Base-by-base conservation (phyloP, 805 yeast species). In the Ogataea wickerhamii region DNA sequence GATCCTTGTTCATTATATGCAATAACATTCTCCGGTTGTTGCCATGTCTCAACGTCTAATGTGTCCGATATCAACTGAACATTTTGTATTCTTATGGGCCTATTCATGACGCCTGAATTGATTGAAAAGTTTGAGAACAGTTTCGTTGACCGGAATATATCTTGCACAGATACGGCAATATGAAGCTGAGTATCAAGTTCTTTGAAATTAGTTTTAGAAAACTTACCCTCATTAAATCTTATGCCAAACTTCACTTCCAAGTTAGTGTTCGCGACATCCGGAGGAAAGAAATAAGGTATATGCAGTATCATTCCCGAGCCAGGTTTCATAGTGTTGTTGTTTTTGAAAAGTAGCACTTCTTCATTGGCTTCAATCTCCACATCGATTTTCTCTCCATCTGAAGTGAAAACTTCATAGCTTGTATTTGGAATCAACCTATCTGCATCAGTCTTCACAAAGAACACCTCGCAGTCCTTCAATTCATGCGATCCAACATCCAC, bases 101-200 rank as follows among this genome's bases (percentile, higher is more conserved):
- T 50, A 6, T 61, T 60, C 0, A 66, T 38, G 18, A 70, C 68
- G 0, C 81, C 66, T 4, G 88, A 71, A 14, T 86, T 82, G 31
- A 86, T 69, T 11, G 82, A 75, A 53, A 83, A 87, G 48, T 79
- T 82, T 4, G 87, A 78, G 46, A 74, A 80, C 1, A 86, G 61
- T 20, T 67, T 61, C 13, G 71, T 56, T 3, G 73, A 57, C 45
- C 77, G 74, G 64, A 84, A 85, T 8, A 80, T 77, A 55, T 87
- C 95, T 51, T 84, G 91, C 2, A 85, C 94, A 2, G 87, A 78
- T 1, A 85, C 93, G 0, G 87, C 80, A 6, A 85, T 63, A 4
- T 74, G 67, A 26, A 86, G 63, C 1, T 74, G 60, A 5, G 79
- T 73, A 42, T 82, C 80, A 5, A 82, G 42, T 2, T 51, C 49